phyloP scores from a whole-genome alignment of 179 eudicot species.

The Heliamphora pulchella region DNA sequence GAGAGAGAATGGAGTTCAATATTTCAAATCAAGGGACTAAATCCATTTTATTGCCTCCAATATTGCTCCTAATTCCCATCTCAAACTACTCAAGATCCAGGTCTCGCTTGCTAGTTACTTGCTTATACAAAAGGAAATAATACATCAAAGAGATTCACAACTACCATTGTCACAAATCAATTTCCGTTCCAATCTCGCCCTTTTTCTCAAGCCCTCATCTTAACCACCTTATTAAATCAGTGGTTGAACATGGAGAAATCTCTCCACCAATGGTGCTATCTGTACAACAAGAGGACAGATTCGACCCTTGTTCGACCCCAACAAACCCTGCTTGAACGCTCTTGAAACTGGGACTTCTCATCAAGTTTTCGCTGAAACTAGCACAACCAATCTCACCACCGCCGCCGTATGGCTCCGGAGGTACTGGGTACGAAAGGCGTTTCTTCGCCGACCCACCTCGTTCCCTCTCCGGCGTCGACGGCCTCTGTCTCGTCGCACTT shows the following conservation, averaged over 20 bases:
- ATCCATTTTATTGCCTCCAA: conserved; percentile 10
- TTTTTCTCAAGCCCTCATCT: conserved; percentile 19
- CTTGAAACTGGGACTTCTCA: conserved; percentile 69
- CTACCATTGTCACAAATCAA: conserved; percentile 11
- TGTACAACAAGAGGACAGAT: conserved; percentile 34
- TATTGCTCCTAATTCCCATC: conserved; percentile 2
- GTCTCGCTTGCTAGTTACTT: not conserved
- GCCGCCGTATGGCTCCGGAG: conserved; percentile 27
- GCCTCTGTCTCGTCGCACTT: conserved; percentile 54
- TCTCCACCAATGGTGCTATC: conserved; percentile 62
- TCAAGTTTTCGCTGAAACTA: conserved; percentile 30
- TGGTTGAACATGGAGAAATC: conserved; percentile 69
- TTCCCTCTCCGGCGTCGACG: conserved; percentile 49
- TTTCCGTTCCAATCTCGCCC: not conserved
- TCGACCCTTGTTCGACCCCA: conserved; percentile 38
- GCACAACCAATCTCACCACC: conserved; percentile 24
- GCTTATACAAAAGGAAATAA: not conserved
- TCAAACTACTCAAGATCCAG: not conserved
- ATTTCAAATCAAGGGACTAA: not conserved
- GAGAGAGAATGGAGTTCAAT: too few species aligned
- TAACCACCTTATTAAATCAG: conserved; percentile 66
- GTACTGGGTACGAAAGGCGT: conserved; percentile 49
- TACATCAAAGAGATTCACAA: not conserved
- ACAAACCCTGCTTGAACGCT: conserved; percentile 47
- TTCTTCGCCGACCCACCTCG: conserved; percentile 41